Evolutionary conservation across 495 filamentous ascomycete genomes (phyloP).

Genomic region (Lepidopterella palustris): DNA sequence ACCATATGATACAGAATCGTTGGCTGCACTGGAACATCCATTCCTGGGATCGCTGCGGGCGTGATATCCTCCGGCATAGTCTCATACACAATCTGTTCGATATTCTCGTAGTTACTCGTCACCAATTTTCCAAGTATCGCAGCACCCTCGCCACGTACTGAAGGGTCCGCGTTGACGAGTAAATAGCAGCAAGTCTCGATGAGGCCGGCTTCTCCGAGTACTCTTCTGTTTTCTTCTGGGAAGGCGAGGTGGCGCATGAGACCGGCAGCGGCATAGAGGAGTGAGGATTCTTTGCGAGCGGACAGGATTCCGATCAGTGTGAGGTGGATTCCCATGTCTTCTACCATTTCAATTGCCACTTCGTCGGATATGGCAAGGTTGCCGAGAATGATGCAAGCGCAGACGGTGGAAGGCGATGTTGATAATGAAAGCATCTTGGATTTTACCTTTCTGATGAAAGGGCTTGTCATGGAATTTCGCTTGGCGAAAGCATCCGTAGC

Average conservation of each 20-base stretch:
- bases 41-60: constrained; percentile 3
- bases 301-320: constrained; percentile 15
- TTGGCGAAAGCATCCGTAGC: constrained; percentile 22
- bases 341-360: constrained; percentile 15
- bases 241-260: constrained; percentile 23
- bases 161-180: constrained; percentile 13
- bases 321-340: constrained; percentile 12
- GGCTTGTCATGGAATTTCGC: constrained; percentile 1
- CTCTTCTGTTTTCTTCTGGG: constrained; percentile 12
- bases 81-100: constrained; percentile 13
- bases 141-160: constrained; percentile 23
- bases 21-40: background rate
- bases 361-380: constrained; percentile 26
- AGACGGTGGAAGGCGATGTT: constrained; percentile 15
- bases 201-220: constrained; percentile 18
- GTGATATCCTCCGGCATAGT: constrained; percentile 5
- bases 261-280: constrained; percentile 23
- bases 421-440: constrained; percentile 9
- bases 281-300: constrained; percentile 2
- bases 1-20: constrained; percentile 19
- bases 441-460: constrained; percentile 13
- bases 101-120: constrained; percentile 13
- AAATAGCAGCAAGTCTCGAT: constrained; percentile 14
- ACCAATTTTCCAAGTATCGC: constrained; percentile 23
- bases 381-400: constrained; percentile 22